Conservation (phyloP, 768 basidiomycete species). For the Sutorius australiensis region DNA sequence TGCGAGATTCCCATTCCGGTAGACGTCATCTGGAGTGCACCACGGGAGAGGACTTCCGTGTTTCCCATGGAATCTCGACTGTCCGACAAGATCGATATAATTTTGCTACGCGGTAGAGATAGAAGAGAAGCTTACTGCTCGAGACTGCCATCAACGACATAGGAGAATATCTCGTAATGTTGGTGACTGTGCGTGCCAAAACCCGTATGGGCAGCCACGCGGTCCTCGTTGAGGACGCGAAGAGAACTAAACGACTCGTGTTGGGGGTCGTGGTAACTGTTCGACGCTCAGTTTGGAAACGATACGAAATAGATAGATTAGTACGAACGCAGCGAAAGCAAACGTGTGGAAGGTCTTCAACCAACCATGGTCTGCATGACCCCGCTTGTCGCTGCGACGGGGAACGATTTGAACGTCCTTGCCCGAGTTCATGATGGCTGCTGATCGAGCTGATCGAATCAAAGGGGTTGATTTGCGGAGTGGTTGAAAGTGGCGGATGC, state of each 20-base stretch:
- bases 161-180: slow-evolving; percentile 91
- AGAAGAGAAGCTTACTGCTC: slow-evolving; percentile 59
- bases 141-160: slow-evolving; percentile 73
- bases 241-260: slow-evolving; percentile 68
- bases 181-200: slow-evolving; percentile 84
- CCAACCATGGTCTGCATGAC: slow-evolving; percentile 80
- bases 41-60: slow-evolving; percentile 82
- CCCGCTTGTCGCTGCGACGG: slow-evolving; percentile 61
- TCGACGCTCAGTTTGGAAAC: slow-evolving; percentile 8
- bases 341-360: slow-evolving; percentile 87
- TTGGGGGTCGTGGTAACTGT: slow-evolving; percentile 55
- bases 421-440: slow-evolving; percentile 13
- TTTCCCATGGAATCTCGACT: slow-evolving; percentile 93
- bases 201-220: slow-evolving; percentile 70
- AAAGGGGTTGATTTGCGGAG: neutral
- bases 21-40: slow-evolving; percentile 88
- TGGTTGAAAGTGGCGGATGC: neutral
- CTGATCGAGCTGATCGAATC: neutral
- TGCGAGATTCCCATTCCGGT: slow-evolving; percentile 91
- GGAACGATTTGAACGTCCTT: slow-evolving; percentile 38
- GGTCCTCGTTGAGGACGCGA: slow-evolving; percentile 91
- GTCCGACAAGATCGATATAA: neutral
- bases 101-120: neutral
- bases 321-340: slow-evolving; percentile 60
- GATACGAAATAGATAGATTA: slow-evolving; percentile 5